A percentile compares a stretch with the other conserved stretches of the same genome.
Conservation (phyloP, 192 early-diverging fungal genomes). For the Haplosporangium gracile region DNA sequence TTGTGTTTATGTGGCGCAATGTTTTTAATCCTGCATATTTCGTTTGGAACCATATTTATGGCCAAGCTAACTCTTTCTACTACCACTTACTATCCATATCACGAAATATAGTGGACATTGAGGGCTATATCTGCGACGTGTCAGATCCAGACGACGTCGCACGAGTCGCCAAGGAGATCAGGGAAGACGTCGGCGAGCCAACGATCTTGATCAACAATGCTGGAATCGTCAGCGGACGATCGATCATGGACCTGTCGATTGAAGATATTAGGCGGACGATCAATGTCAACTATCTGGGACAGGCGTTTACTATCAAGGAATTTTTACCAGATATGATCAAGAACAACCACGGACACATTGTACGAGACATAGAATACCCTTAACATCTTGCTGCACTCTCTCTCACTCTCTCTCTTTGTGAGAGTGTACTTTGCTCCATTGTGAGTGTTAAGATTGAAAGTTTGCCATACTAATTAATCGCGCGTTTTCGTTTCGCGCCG, state of each 20-base stretch:
- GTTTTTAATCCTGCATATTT: no score
- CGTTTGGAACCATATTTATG: background rate
- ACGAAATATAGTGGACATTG: constrained; percentile 49
- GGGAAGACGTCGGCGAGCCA: constrained; percentile 71
- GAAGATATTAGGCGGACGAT: constrained; percentile 75
- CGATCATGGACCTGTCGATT: constrained; percentile 71
- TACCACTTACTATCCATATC: background rate
- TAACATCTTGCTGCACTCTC: background rate
- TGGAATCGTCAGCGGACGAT: constrained; percentile 76
- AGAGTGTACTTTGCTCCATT: background rate
- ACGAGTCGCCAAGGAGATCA: constrained; percentile 61
- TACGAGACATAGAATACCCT: constrained; percentile 50
- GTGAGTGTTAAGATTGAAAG: background rate
- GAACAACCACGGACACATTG: constrained; percentile 82
- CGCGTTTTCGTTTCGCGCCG: background rate
- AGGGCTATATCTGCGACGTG: constrained; percentile 73
- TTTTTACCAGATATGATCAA: constrained; percentile 85
- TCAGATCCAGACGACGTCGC: constrained; percentile 61
- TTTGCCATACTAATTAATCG: background rate
- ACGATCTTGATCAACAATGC: constrained; percentile 90
- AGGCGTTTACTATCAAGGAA: constrained; percentile 79
- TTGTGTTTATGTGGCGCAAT: background rate
- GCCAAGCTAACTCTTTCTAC: background rate
- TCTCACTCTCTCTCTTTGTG: constrained; percentile 29
- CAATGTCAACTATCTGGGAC: constrained; percentile 79